A percentile compares a stretch with the other conserved stretches of the same genome.
phyloP scores from a whole-genome alignment of 1,139 yeast genomes.

The Candida sanyaensis region DNA sequence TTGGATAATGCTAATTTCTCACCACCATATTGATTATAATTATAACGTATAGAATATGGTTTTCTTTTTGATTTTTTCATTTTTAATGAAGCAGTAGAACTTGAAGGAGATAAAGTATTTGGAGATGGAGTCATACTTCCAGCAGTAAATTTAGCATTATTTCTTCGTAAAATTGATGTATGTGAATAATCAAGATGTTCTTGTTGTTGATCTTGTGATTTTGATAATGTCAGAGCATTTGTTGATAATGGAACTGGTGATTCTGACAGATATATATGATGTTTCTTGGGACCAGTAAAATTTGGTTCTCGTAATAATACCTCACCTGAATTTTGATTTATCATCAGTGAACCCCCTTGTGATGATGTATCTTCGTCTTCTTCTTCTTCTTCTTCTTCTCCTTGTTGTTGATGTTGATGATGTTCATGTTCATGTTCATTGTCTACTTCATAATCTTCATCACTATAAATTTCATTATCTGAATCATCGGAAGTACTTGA shows the following conservation, averaged over 20 bases:
- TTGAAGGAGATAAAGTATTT: slow-evolving; percentile 13
- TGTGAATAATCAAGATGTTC: not conserved
- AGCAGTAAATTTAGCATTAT: slow-evolving; percentile 9
- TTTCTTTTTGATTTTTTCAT: slow-evolving; percentile 1
- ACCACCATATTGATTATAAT: slow-evolving; percentile 14
- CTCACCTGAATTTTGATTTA: slow-evolving; percentile 6
- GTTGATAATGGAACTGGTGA: not conserved
- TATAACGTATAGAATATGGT: slow-evolving; percentile 2
- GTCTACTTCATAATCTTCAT: too few relatives aligned
- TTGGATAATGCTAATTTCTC: slow-evolving; percentile 25
- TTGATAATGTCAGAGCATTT: not conserved
- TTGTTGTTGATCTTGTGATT: not conserved
- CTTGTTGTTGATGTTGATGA: too few relatives aligned
- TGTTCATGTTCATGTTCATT: not conserved
- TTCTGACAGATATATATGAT: not conserved
- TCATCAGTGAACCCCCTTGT: not conserved
- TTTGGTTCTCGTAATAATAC: slow-evolving; percentile 12
- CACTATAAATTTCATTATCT: slow-evolving; percentile 9
- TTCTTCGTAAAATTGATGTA: not conserved
- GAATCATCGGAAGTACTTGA: slow-evolving; percentile 8
- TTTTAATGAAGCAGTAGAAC: slow-evolving; percentile 6
- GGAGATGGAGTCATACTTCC: slow-evolving; percentile 15
- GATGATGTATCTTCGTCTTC: slow-evolving; percentile 3
- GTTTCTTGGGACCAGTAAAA: slow-evolving; percentile 5
- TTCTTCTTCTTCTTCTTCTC: not conserved